Base-by-base conservation (phyloP, 106 monocot species). In the Apostasia shenzhenica region DNA sequence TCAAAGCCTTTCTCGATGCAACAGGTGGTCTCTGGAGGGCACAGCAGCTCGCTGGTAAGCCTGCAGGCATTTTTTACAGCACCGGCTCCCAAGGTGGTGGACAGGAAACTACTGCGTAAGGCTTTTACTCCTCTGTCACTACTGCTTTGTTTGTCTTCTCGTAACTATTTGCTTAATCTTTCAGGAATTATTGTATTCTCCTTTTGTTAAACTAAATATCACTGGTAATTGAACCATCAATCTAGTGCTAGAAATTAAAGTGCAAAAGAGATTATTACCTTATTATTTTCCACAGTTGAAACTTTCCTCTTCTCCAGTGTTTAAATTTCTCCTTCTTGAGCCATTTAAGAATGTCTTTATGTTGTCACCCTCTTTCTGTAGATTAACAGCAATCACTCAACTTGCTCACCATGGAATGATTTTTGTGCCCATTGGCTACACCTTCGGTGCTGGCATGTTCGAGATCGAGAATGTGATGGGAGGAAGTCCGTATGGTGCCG, bases 61-160 rank as follows among this genome's bases (percentile, higher is more conserved):
- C 88, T 67, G 88, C 88, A 5, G 88, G 88, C 45, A 73, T 88
- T 54, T 88, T 88, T 70, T 84, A 61, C 62, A 88, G 88, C 70
- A 88, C 88, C 26, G 88, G 84, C 9, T 77, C 88, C 8, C 88
- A 88, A 61, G 88, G 88, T 2, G 88, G 88, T 46, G 88, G 88
- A 41, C 88, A 88, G 45, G 88, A 88, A 63, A 88, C 88, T 58
- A 88, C 88, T 43, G 53, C 88, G 88, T 88, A 84, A 81, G 76
- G 39, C 38, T 14, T 45, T 48, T 57, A 4, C 57, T 57, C 11
- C 11, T 11, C 1, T 48, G 13, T 48, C 38, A 10, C 46, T 5
- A 10, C n/a, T 37, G 37, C 67, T 47, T 45, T 14, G 45, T 47
- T 47, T 64, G 41, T 64, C n/a, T 64, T 47, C 14, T 52, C 10